phyloP scores from a whole-genome alignment of 2,329 filamentous ascomycete species.

The Chrysosporium queenslandicum region DNA sequence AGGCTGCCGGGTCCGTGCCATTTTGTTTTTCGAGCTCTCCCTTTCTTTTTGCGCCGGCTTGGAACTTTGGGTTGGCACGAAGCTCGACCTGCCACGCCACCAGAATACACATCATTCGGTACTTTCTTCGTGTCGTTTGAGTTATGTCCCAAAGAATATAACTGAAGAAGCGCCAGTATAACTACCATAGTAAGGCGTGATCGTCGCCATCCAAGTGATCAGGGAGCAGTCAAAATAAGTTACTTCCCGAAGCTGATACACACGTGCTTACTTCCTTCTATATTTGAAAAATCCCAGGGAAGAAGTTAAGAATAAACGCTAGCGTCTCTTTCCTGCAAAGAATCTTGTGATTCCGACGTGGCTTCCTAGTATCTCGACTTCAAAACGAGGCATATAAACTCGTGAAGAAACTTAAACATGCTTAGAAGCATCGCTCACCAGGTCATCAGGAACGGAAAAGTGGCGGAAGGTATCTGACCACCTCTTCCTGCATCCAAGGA shows the following conservation, averaged over 20 bases:
- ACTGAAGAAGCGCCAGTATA: not conserved
- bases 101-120: not conserved
- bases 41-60: not conserved
- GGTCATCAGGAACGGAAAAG: not conserved
- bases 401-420: not conserved
- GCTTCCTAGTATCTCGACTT: not conserved
- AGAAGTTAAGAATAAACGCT: not conserved
- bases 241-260: not conserved
- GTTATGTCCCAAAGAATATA: not conserved
- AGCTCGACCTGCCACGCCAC: not conserved
- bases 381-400: not conserved
- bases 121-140: not conserved
- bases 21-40: slow-evolving; percentile 1
- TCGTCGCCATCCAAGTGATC: not conserved
- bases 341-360: not conserved
- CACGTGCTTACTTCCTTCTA: not conserved
- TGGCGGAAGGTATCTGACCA: not conserved
- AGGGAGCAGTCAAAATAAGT: not conserved
- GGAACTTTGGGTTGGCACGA: not conserved
- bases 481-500: not conserved
- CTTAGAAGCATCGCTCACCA: not conserved
- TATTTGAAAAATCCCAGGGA: not conserved
- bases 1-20: slow-evolving; percentile 1
- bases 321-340: not conserved
- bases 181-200: not conserved